Evolutionary conservation across 345 rosid genomes (phyloP).

Genomic region (Brassica juncea): DNA sequence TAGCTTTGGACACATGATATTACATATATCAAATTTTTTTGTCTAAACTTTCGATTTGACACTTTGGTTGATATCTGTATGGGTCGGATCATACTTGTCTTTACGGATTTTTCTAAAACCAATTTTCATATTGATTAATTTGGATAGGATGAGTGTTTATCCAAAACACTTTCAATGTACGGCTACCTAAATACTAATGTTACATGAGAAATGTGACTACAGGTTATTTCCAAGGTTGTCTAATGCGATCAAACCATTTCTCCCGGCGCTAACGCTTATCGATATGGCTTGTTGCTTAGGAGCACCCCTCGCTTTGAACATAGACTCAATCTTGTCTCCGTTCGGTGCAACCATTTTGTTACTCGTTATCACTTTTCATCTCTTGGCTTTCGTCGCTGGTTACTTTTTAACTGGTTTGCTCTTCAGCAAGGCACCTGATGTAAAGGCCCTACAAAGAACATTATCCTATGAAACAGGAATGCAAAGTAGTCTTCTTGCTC

Average conservation of each 20-base stretch:
- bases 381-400: conserved; percentile 74
- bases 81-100: no score
- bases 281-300: conserved; percentile 89
- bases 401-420: conserved; percentile 57
- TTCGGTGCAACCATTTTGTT: conserved; percentile 60
- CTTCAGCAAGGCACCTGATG: conserved; percentile 60
- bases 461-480: conserved; percentile 91
- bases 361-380: conserved; percentile 71
- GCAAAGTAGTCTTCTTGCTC: conserved; percentile 97
- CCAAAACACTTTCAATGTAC: neutral
- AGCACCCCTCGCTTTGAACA: conserved; percentile 85
- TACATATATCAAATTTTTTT: no score
- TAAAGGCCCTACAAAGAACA: conserved; percentile 81
- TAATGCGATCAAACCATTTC: conserved; percentile 64
- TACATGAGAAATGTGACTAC: conserved; percentile 13
- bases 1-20: no score
- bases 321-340: conserved; percentile 72
- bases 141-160: neutral
- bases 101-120: neutral
- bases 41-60: no score
- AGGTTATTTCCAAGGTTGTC: conserved; percentile 77
- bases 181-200: no score
- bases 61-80: no score
- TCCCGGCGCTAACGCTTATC: conserved; percentile 75
- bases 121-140: neutral